A percentile compares a stretch with the other conserved stretches of the same genome.
phyloP scores from a whole-genome alignment of 2,329 filamentous ascomycete genomes.

The Hypoxylon sp. region DNA sequence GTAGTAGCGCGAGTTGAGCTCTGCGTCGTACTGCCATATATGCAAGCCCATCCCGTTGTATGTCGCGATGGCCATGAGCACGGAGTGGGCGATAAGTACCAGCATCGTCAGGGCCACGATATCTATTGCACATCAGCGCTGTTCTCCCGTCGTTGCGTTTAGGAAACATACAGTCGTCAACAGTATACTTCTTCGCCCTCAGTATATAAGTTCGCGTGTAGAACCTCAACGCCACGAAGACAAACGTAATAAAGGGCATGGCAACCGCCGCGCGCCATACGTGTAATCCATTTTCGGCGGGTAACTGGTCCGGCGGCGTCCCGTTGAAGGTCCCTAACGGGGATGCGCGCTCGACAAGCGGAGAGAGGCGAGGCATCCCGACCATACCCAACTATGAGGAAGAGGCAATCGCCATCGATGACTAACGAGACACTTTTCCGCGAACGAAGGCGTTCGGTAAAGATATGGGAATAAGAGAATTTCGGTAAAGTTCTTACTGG shows the following conservation, averaged over 20 bases:
- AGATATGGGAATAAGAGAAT: conserved; percentile 13
- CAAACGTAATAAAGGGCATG: conserved; percentile 41
- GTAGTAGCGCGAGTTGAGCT: conserved; percentile 43
- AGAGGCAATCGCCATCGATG: conserved; percentile 10
- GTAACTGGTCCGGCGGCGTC: conserved; percentile 34
- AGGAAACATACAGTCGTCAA: conserved; percentile 40
- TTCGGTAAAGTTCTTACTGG: conserved; percentile 19
- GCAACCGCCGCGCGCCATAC: conserved; percentile 40
- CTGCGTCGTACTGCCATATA: conserved; percentile 43
- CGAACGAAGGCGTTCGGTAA: conserved; percentile 1
- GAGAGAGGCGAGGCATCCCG: conserved; percentile 22
- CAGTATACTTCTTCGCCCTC: conserved; percentile 29
- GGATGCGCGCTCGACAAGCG: conserved; percentile 36
- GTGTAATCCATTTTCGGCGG: conserved; percentile 42
- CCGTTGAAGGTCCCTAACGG: conserved; percentile 37
- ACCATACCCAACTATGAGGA: conserved; percentile 2
- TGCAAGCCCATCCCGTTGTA: conserved; percentile 47
- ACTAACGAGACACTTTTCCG: background rate
- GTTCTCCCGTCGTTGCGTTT: background rate
- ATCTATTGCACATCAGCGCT: conserved; percentile 25
- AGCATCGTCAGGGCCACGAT: conserved; percentile 41
- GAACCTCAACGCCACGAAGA: conserved; percentile 41
- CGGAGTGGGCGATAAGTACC: conserved; percentile 36
- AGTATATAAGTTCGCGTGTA: conserved; percentile 40
- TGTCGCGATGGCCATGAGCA: conserved; percentile 44